Percentiles rank a stretch among this genome's conserved stretches.
Conservation (phyloP, 129 eudicot genomes). For the Lonicera japonica region DNA sequence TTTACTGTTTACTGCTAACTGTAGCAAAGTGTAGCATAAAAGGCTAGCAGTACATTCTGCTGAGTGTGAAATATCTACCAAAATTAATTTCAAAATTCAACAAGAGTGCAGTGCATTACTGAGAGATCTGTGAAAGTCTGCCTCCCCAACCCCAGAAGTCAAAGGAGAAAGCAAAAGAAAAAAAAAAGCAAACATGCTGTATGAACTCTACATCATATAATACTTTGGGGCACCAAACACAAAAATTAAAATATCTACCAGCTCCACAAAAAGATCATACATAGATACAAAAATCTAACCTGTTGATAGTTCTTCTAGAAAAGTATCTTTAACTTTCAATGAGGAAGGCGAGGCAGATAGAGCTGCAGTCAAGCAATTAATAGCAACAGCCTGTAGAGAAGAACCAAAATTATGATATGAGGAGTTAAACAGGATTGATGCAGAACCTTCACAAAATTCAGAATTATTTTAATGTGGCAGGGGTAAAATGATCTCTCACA, state of each 20-base stretch:
- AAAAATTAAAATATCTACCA: not conserved
- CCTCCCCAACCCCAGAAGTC: too few relatives aligned
- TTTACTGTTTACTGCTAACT: too few relatives aligned
- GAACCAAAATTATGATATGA: not conserved
- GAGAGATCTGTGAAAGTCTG: too few relatives aligned
- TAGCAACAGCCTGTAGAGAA: constrained; percentile 56
- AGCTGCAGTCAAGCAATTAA: constrained; percentile 72
- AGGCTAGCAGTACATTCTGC: too few relatives aligned
- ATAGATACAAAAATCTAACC: constrained; percentile 30
- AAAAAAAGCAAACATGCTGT: not conserved
- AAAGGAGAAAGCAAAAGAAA: too few relatives aligned
- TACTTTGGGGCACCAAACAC: not conserved
- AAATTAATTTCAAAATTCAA: too few relatives aligned
- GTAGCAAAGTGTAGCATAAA: too few relatives aligned
- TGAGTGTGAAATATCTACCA: too few relatives aligned
- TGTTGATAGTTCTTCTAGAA: constrained; percentile 53
- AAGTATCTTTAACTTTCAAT: constrained; percentile 54
- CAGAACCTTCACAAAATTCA: not conserved
- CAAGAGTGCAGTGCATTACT: too few relatives aligned
- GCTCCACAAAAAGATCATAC: not conserved
- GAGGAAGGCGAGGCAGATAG: constrained; percentile 78
- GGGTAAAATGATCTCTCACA: not conserved
- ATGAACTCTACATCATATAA: not conserved
- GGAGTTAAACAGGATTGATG: too few relatives aligned
- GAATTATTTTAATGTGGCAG: not conserved